These are phyloP conservation scores for Kurtzmaniella fragi DNA, from an alignment of 805 yeast genomes.

Conservation along the genomic window DNA sequence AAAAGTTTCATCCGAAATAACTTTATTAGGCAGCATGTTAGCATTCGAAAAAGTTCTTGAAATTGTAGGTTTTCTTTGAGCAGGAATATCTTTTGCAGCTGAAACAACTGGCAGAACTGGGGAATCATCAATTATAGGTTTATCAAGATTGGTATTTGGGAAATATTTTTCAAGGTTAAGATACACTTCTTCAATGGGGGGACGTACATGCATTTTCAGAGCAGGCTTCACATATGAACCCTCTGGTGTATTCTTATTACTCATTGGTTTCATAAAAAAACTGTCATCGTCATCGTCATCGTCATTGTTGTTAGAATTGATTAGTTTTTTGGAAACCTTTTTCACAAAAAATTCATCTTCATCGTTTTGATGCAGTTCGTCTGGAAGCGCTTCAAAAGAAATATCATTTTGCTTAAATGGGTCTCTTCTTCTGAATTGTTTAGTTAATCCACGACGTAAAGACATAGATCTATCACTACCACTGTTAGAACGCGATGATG, in stretches of 20 bases:
- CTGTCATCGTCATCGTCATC: slow-evolving; percentile 25
- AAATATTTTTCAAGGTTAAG: slow-evolving; percentile 87
- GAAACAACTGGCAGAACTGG: slow-evolving; percentile 56
- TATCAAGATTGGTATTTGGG: slow-evolving; percentile 89
- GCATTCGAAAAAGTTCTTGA: slow-evolving; percentile 42
- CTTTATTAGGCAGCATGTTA: slow-evolving; percentile 26
- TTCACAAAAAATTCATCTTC: slow-evolving; percentile 19
- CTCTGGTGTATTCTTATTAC: neutral
- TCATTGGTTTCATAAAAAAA: slow-evolving; percentile 16
- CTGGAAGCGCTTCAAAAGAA: slow-evolving; percentile 72
- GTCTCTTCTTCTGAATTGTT: slow-evolving; percentile 22
- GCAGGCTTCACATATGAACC: slow-evolving; percentile 4
- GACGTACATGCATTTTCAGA: slow-evolving; percentile 65
- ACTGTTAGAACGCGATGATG: slow-evolving; percentile 9
- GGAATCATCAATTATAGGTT: slow-evolving; percentile 78
- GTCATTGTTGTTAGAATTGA: slow-evolving; percentile 9
- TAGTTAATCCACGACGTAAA: slow-evolving; percentile 6
- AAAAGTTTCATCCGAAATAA: neutral
- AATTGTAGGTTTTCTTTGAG: slow-evolving; percentile 25
- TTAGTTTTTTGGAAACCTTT: slow-evolving; percentile 5
- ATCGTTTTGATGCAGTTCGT: slow-evolving; percentile 12
- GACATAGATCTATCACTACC: slow-evolving; percentile 8
- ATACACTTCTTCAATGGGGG: slow-evolving; percentile 91
- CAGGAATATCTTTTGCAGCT: neutral
- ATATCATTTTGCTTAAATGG: slow-evolving; percentile 68